Evolutionary conservation across 176 grass and related monocot genomes (phyloP).

Genomic region (Hordeum marinum): DNA sequence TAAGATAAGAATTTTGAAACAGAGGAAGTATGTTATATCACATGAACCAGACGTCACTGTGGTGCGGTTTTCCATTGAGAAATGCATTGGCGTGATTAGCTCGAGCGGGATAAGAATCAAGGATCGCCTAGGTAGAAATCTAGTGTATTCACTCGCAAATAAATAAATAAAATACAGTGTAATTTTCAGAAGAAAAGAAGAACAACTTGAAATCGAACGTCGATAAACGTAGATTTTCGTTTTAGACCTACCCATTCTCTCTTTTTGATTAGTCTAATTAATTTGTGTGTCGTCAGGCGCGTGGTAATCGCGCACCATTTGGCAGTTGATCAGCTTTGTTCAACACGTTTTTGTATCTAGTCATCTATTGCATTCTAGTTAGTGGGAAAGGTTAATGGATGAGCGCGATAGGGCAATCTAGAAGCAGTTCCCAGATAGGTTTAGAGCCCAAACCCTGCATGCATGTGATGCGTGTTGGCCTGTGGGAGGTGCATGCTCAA

Average conservation of each 20-base stretch:
- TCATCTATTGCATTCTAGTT: background rate
- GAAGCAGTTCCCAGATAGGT: too few species aligned
- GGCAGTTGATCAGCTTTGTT: background rate
- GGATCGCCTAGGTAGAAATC: background rate
- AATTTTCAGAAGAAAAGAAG: too few species aligned
- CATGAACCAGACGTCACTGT: background rate
- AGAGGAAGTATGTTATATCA: slow-evolving; percentile 19
- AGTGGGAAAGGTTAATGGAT: too few species aligned
- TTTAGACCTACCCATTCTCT: slow-evolving; percentile 11
- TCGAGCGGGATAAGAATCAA: background rate
- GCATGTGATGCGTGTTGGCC: background rate
- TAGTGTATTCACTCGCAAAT: too few species aligned
- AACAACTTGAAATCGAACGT: too few species aligned
- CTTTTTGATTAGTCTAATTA: too few species aligned
- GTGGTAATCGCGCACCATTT: too few species aligned
- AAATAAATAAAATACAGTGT: too few species aligned
- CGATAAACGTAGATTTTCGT: background rate
- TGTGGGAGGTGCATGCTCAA: background rate
- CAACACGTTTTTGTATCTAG: background rate
- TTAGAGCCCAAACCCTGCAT: too few species aligned
- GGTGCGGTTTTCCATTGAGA: background rate
- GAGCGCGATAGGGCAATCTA: too few species aligned
- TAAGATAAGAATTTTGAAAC: too few species aligned
- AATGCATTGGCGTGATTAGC: background rate
- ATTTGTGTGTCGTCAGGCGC: too few species aligned